Percentiles rank a stretch among this genome's conserved stretches.
Conservation (phyloP, 2,329 filamentous ascomycete genomes). For the Verticillium nonalfalfae region DNA sequence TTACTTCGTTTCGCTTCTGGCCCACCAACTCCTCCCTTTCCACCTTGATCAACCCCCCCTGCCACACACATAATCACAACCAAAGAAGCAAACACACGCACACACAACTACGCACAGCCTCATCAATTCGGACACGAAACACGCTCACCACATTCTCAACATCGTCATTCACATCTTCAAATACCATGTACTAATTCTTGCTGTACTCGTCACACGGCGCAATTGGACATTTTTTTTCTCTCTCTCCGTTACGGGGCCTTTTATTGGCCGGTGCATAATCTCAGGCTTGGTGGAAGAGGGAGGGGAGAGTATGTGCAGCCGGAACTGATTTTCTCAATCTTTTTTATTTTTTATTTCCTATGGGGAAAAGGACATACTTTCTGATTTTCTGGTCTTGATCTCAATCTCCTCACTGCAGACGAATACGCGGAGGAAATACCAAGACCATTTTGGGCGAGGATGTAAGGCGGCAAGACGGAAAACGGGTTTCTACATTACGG, state of each 20-base stretch:
- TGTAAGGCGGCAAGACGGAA: background rate
- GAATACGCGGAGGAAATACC: slow-evolving; percentile 1
- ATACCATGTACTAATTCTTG: slow-evolving; percentile 2
- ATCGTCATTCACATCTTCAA: background rate
- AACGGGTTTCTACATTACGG: background rate
- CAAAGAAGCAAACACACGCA: background rate
- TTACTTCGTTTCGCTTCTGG: background rate
- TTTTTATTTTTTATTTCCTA: background rate
- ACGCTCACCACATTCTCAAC: background rate
- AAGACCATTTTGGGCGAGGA: background rate
- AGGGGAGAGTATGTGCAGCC: background rate
- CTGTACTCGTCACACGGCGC: background rate
- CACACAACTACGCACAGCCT: background rate
- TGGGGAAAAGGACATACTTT: background rate
- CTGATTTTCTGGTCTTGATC: background rate
- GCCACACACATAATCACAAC: background rate
- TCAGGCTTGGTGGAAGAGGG: background rate
- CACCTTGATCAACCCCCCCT: background rate
- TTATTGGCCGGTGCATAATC: background rate
- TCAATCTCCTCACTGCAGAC: background rate
- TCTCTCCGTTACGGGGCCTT: background rate
- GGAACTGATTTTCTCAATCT: background rate
- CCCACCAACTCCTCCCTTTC: background rate
- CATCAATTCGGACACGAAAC: background rate
- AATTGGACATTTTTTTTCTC: background rate